Percentiles rank a stretch among this genome's conserved stretches.
phyloP scores from a whole-genome alignment of 331 rosid genomes.

The Prunus yedoensis region DNA sequence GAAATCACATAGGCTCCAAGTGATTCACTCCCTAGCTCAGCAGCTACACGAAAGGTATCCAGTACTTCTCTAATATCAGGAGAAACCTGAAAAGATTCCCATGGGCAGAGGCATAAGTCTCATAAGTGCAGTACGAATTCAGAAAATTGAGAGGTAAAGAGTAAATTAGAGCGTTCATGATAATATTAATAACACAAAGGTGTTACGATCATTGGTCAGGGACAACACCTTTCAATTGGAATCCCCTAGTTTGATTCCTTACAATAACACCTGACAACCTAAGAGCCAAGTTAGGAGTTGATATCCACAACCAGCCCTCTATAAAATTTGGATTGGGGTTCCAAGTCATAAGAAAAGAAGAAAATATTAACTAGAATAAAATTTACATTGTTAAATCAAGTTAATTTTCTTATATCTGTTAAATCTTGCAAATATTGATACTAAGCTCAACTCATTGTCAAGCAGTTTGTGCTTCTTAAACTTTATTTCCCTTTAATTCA shows the following conservation, averaged over 20 bases:
- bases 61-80: constrained; percentile 73
- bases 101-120: background rate
- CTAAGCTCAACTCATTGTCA: background rate
- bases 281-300: too few species aligned
- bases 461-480: background rate
- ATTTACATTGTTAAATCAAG: too few species aligned
- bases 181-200: background rate
- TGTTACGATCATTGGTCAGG: background rate
- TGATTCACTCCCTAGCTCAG: constrained; percentile 88
- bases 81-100: constrained; percentile 56
- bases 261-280: too few species aligned
- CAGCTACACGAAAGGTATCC: constrained; percentile 80
- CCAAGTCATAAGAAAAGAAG: too few species aligned
- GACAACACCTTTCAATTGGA: too few species aligned
- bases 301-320: too few species aligned
- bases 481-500: background rate
- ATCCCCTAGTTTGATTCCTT: too few species aligned
- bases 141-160: background rate
- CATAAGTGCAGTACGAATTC: background rate
- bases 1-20: constrained; percentile 97
- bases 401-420: too few species aligned
- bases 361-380: too few species aligned
- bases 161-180: background rate
- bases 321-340: too few species aligned
- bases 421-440: too few species aligned